These are phyloP conservation scores for Aureobasidium pullulans DNA, from an alignment of 2,329 filamentous ascomycete genomes.

Conservation along the genomic window DNA sequence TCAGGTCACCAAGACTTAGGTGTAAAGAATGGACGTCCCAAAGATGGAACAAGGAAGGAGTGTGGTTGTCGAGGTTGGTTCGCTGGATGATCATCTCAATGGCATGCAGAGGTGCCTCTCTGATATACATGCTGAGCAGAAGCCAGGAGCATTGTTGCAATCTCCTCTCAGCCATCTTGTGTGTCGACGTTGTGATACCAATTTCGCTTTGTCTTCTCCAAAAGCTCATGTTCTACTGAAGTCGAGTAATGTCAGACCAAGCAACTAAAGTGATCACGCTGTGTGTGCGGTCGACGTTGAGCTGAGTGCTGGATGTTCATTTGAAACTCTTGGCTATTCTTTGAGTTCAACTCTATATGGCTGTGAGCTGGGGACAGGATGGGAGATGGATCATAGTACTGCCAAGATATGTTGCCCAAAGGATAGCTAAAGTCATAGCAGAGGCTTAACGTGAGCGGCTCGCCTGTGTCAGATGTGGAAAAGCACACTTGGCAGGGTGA, in stretches of 20 bases:
- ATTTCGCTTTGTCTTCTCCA: not conserved
- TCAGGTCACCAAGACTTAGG: not conserved
- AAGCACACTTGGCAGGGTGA: not conserved
- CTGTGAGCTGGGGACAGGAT: not conserved
- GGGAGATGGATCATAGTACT: not conserved
- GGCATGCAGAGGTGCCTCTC: not conserved
- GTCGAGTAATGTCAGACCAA: not conserved
- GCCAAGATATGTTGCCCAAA: not conserved
- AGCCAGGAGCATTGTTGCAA: not conserved
- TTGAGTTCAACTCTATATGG: not conserved
- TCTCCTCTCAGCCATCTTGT: not conserved
- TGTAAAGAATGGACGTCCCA: slow-evolving; percentile 9
- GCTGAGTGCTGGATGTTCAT: not conserved
- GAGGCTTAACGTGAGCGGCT: not conserved
- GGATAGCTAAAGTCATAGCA: not conserved
- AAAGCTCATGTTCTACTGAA: not conserved
- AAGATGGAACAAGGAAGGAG: slow-evolving; percentile 1
- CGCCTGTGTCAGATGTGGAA: not conserved
- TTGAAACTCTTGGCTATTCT: not conserved
- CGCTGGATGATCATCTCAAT: not conserved
- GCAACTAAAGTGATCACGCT: not conserved
- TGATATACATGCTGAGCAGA: not conserved
- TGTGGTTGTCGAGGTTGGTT: not conserved
- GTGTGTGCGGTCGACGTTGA: not conserved
- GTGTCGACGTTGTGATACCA: not conserved